Evolutionary conservation across 2,329 filamentous ascomycete genomes (phyloP), one percentile per base, ranked within the genome.

Genomic region (Dendryphion nanum): DNA sequence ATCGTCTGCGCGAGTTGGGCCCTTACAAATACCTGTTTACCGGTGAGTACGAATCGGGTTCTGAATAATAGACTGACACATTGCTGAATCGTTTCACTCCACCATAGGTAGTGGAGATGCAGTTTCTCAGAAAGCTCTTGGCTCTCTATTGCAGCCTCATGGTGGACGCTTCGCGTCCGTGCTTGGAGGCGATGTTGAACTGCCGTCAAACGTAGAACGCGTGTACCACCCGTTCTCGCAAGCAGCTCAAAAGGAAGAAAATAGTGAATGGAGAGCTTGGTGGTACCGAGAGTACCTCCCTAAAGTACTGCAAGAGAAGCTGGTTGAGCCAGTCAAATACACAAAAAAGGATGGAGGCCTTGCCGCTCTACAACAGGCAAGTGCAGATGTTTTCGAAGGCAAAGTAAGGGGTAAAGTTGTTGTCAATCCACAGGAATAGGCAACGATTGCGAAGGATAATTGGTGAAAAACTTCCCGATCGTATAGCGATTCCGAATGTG

Each of bases 21-120:
- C 56, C 52, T 30, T 59, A 50, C 42, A 57, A 52, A 24, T 55
- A 57, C 29, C 26, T 56, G 13, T 52, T 59, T 21, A 55, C 50
- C n/a, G n/a, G n/a, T n/a, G n/a, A n/a, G n/a, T n/a, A n/a, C n/a
- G n/a, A n/a, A n/a, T n/a, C n/a, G n/a, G n/a, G n/a, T n/a, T n/a
- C n/a, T n/a, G n/a, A n/a, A n/a, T n/a, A n/a, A n/a, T n/a, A n/a
- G n/a, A n/a, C n/a, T n/a, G n/a, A n/a, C n/a, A n/a, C n/a, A n/a
- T n/a, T n/a, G n/a, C n/a, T n/a, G n/a, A n/a, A n/a, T n/a, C n/a
- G n/a, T n/a, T n/a, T n/a, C n/a, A n/a, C n/a, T n/a, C n/a, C n/a
- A n/a, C n/a, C n/a, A n/a, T n/a, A n/a, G 53, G 42, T 12, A 58
- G 53, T 23, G 56, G 53, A 3, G 55, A 59, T 37, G 32, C 39